These are phyloP conservation scores for Sclerotinia minor DNA, from an alignment of 2,329 filamentous ascomycete species.

Conservation along the genomic window DNA sequence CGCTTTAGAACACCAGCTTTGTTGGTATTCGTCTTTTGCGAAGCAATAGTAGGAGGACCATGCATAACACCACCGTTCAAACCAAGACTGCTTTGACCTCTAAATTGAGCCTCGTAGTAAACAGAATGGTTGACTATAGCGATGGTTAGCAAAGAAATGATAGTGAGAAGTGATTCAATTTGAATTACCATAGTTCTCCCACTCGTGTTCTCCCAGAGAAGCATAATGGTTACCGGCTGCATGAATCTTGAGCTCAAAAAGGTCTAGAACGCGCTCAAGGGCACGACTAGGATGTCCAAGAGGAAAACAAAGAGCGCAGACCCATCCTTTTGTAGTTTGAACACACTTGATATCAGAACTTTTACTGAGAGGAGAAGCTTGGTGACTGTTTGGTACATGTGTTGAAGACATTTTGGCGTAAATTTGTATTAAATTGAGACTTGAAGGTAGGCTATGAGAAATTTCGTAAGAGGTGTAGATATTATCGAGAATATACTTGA, in stretches of 20 bases:
- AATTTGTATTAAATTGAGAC: neutral
- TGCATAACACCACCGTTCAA: neutral
- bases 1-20: constrained; percentile 5
- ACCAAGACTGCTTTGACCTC: neutral
- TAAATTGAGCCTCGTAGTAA: constrained; percentile 17
- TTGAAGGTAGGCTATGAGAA: neutral
- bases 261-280: constrained; percentile 3
- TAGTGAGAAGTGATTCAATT: neutral
- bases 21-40: neutral
- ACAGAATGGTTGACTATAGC: neutral
- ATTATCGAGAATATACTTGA: neutral
- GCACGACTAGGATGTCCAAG: constrained; percentile 5
- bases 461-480: neutral
- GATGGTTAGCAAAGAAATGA: neutral
- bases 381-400: neutral
- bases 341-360: constrained; percentile 4
- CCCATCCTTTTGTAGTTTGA: constrained; percentile 16
- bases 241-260: neutral
- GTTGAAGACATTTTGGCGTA: neutral
- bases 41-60: neutral
- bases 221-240: constrained; percentile 1
- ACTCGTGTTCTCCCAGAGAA: neutral
- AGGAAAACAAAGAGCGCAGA: constrained; percentile 23
- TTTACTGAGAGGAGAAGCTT: neutral
- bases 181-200: constrained; percentile 1